Evolutionary conservation across 1,284 basidiomycete genomes (phyloP), one percentile per base, ranked within the genome.

Genomic region (Pyrrhoderma noxium): DNA sequence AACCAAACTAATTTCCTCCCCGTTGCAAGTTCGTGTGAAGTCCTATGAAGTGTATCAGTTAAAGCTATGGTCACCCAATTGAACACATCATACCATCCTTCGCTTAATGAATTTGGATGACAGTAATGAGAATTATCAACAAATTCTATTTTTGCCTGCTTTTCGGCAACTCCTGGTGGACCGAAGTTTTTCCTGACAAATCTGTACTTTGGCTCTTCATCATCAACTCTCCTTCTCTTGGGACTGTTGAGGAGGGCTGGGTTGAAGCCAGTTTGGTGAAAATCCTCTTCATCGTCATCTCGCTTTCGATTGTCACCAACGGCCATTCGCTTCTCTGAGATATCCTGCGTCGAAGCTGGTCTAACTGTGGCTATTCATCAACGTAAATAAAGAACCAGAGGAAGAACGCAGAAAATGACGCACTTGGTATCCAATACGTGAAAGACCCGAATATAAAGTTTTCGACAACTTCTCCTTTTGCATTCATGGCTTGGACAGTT

Each of bases 401-500:
- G 40, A 19, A 27, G 41, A 42, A 47, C 8, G 19, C 25, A 21
- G 23, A 38, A 34, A 27, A 14, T 14, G 43, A 68, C 73, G 55
- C 50, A 80, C 81, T 69, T 19, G 68, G 57, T 11, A 70, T 63
- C 66, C 72, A 75, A 58, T 85, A 88, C n/a, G 75, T 72, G 69
- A 91, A 82, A 62, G 82, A 72, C 61, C 88, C 80, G 69, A 89
- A 80, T 35, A 77, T 70, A 51, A 80, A 71, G 0, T 79, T 74
- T 59, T 87, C 83, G 13, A 87, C 61, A 25, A 85, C 62, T 3
- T 64, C 59, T 51, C 77, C 74, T 19, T 74, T 66, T 36, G 70
- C 64, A 62, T 77, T 73, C 50, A 88, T 65, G 7, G 79, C 81
- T 62, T 87, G 81, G 13, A 85, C 76, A 5, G 76, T 74, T 45